A percentile compares a stretch with the other conserved stretches of the same genome.
Conservation (phyloP, 805 yeast genomes). For the Candida dajiaensis region DNA sequence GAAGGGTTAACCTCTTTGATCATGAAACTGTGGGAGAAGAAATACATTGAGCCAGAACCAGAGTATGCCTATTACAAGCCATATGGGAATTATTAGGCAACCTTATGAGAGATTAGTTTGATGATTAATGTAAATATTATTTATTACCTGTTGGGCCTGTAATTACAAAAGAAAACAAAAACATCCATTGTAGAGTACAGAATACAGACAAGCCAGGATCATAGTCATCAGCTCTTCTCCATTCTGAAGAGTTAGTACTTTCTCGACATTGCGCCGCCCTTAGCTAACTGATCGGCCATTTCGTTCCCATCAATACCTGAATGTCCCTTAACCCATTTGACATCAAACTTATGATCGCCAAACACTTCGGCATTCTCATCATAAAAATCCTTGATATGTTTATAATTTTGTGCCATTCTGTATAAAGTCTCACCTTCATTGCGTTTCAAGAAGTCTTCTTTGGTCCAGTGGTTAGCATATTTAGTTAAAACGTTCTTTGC, state of each 20-base stretch:
- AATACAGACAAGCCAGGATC: no score
- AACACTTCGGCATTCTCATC: conserved; percentile 17
- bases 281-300: conserved; percentile 71
- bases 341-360: conserved; percentile 31
- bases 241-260: no score
- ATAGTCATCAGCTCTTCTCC: no score
- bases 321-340: conserved; percentile 72
- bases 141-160: background rate
- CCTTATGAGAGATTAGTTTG: background rate
- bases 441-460: conserved; percentile 44
- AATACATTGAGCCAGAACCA: conserved; percentile 13
- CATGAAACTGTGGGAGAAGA: conserved; percentile 28
- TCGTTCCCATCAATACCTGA: conserved; percentile 66
- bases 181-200: no score
- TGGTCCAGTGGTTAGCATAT: conserved; percentile 55
- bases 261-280: conserved; percentile 39
- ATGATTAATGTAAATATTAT: conserved; percentile 2
- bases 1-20: conserved; percentile 56
- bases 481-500: conserved; percentile 47
- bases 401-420: conserved; percentile 38
- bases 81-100: background rate
- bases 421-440: conserved; percentile 25
- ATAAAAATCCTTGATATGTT: conserved; percentile 33
- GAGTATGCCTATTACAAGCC: conserved; percentile 5
- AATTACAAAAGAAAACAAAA: no score